Evolutionary conservation across 805 yeast species (phyloP).

Genomic region (Candida insectorum): DNA sequence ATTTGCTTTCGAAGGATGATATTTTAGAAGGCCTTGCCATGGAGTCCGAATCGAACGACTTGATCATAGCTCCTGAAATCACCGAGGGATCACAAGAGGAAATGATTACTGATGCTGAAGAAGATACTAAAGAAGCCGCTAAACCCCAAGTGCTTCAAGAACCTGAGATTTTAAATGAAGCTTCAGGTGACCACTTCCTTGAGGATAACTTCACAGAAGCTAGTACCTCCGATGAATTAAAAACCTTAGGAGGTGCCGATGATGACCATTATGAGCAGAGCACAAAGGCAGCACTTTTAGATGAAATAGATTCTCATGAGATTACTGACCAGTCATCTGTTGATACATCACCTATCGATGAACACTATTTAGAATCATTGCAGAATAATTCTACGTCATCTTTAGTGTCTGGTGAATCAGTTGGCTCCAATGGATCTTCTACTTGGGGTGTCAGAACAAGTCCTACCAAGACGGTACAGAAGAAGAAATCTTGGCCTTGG

Average conservation of each 20-base stretch:
- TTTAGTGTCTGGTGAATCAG: slow-evolving; percentile 6
- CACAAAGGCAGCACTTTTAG: slow-evolving; percentile 5
- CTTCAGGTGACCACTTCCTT: no score
- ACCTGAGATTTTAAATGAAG: no score
- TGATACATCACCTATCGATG: slow-evolving; percentile 6
- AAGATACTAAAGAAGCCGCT: no score
- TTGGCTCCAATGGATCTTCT: slow-evolving; percentile 4
- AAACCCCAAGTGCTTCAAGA: no score
- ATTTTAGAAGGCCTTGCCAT: no score
- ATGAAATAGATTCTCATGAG: slow-evolving; percentile 11
- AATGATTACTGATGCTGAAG: no score
- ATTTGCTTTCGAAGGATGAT: no score
- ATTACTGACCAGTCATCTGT: slow-evolving; percentile 12
- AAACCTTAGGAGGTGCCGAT: slow-evolving; percentile 6
- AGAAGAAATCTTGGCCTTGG: slow-evolving; percentile 44
- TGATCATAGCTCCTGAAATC: no score
- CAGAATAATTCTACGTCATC: slow-evolving; percentile 3
- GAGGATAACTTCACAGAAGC: no score
- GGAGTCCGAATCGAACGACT: no score
- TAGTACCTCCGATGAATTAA: slow-evolving; percentile 3
- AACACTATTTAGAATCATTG: background rate
- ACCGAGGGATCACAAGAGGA: no score
- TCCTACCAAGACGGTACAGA: slow-evolving; percentile 17
- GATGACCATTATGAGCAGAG: slow-evolving; percentile 1
- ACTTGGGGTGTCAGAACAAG: slow-evolving; percentile 9